A percentile compares a stretch with the other conserved stretches of the same genome.
phyloP scores from a whole-genome alignment of 2,329 filamentous ascomycete species.

The Tolypocladium album region DNA sequence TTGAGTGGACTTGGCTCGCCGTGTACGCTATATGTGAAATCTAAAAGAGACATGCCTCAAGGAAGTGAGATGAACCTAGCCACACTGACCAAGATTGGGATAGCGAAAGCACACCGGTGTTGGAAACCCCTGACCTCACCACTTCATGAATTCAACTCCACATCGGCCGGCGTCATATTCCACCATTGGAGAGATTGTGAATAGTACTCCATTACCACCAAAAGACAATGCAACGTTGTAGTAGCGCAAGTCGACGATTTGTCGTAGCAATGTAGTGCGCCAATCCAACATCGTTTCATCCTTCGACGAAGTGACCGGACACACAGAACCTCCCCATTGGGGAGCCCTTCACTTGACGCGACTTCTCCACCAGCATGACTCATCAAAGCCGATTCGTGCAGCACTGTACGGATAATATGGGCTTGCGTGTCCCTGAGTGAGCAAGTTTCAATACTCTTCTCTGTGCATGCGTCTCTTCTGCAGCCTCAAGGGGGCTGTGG shows the following conservation, averaged over 20 bases:
- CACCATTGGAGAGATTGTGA: background rate
- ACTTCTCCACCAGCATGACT: slow-evolving; percentile 1
- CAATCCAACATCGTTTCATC: background rate
- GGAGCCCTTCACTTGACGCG: background rate
- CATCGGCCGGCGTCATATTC: background rate
- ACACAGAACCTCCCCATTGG: background rate
- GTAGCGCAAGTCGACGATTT: background rate
- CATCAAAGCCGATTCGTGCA: background rate
- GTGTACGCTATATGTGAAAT: too few species aligned
- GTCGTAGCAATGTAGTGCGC: background rate
- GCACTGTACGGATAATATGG: background rate
- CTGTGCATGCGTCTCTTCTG: background rate
- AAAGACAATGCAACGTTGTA: background rate
- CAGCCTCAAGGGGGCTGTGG: background rate
- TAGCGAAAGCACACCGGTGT: background rate
- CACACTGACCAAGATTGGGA: background rate
- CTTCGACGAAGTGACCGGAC: background rate
- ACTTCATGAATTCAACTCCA: too few species aligned
- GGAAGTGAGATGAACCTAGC: background rate
- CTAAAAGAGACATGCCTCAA: background rate
- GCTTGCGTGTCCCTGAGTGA: background rate
- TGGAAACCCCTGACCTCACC: background rate
- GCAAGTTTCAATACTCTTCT: background rate
- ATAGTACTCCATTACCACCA: background rate
- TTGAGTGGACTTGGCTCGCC: too few species aligned